Percentiles rank a stretch among this genome's conserved stretches.
phyloP scores from a whole-genome alignment of 768 basidiomycete species.

The Pisolithus microcarpus region DNA sequence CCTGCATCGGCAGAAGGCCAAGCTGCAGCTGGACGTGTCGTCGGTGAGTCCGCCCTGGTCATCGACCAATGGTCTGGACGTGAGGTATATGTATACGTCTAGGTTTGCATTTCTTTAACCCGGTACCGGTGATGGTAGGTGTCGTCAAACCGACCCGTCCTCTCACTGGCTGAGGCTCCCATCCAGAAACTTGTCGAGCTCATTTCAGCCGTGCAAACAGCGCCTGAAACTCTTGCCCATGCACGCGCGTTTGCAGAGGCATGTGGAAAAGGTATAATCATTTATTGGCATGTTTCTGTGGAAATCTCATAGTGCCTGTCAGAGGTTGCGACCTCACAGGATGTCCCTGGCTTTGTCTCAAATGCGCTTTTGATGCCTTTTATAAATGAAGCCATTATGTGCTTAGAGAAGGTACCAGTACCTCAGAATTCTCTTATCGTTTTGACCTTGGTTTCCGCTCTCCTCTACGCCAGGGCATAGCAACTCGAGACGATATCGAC shows the following conservation, averaged over 20 bases:
- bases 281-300: neutral
- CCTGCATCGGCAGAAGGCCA: slow-evolving; percentile 59
- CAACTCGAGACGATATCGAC: slow-evolving; percentile 91
- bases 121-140: slow-evolving; percentile 90
- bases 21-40: slow-evolving; percentile 64
- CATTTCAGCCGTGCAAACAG: slow-evolving; percentile 89
- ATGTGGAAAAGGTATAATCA: slow-evolving; percentile 71
- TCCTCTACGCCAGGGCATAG: slow-evolving; percentile 57
- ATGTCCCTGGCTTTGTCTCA: slow-evolving; percentile 93
- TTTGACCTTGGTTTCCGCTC: neutral
- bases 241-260: slow-evolving; percentile 78
- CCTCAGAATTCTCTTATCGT: neutral
- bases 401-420: slow-evolving; percentile 68
- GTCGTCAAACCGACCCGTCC: neutral
- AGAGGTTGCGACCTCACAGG: slow-evolving; percentile 88
- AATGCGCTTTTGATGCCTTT: slow-evolving; percentile 96
- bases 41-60: slow-evolving; percentile 44
- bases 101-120: slow-evolving; percentile 95
- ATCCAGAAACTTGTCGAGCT: slow-evolving; percentile 87
- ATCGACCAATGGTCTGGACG: neutral
- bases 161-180: neutral
- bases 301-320: neutral
- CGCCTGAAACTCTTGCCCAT: slow-evolving; percentile 62
- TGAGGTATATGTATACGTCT: neutral
- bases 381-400: slow-evolving; percentile 96